Base-by-base conservation (phyloP, 345 rosid genomes). In the Moricandia arvensis region DNA sequence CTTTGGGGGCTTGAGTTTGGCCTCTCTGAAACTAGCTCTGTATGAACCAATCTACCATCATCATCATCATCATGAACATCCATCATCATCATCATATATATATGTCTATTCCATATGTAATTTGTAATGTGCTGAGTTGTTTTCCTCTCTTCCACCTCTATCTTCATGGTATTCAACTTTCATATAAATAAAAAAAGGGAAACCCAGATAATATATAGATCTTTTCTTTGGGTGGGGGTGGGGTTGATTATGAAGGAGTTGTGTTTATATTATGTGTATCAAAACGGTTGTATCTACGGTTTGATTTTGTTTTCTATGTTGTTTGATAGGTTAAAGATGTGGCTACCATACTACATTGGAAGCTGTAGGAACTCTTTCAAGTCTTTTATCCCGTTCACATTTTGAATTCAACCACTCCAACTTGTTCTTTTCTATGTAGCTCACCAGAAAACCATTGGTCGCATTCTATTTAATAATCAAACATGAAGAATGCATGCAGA, bases 321-420 rank as follows among this genome's bases (percentile, higher is more conserved):
- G 74, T 81, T 85, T 87, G 84, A 69, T 88, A 91, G 97, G 97
- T 93, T 75, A 93, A 89, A 88, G 98, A 93, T 91, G 98, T 93
- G 87, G 97, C 98, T 82, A 89, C 97, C 75, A 88, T 93, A 74
- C 96, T 93, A 68, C 98, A 93, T 84, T 93, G 98, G 98, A 91
- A 91, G 97, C 98, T 93, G 81, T 85, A 86, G 83, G 78, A 84
- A 74, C 59, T 68, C 77, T 75, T 75, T 75, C 66, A 54, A 73
- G 82, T 79, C 78, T 75, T 21, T 68, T 77, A 80, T 58, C 73
- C 31, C 21, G 15, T 49, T 47, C 62, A 67, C 60, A 67, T 67
- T 66, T 43, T 66, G 53, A 59, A 0, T 59, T 38, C 64, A 38
- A n/a, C 70, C 66, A 63, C 68, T 75, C 72, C 72, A 73, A 45